Evolutionary conservation across 352 stramenopile species (phyloP), one percentile per base, ranked within the genome.

Genomic region (Pythium myriotylum): DNA sequence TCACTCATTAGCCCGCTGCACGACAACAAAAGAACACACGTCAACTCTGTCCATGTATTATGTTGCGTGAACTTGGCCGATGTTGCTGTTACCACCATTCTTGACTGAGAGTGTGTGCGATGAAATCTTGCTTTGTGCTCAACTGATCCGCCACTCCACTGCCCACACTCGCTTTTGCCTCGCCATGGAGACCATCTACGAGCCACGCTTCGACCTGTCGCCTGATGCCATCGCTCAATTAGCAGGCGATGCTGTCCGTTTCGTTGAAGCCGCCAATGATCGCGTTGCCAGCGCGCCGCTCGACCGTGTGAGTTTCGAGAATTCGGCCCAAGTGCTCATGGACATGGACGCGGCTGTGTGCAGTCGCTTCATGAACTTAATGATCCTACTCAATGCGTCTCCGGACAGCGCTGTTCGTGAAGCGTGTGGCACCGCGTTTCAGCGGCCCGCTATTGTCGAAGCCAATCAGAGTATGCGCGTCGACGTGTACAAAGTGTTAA

Each of bases 341-440:
- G 83, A 94, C 24, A 67, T 94, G 37, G 86, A 96, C 60, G 86
- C 82, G 58, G 90, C 96, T 62, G 89, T 94, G 70, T 79, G 94
- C 59, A 86, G 73, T 51, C 81, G 84, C 47, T 72, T 96, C 35
- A 90, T 76, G 16, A 92, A 91, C 52, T 81, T 91, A 53, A 96
- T 88, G 47, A 96, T 96, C 68, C 67, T 96, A 29, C 80, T 87
- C 20, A 84, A 96, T 65, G 87, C 91, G 54, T 81, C 76, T 32
- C 68, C 70, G 13, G 68, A 78, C 59, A 85, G 88, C 59, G 72
- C 66, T 24, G 84, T 92, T 29, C 79, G 87, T 20, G 87, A 95
- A 57, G 87, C 87, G 8, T 94, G 87, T 52, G 91, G 73, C 65
- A 83, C 88, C 50, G 87, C 87, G 9, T 81, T 93, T 45, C 83